phyloP scores from a whole-genome alignment of 345 rosid species.

The Diplotaxis tenuifolia region DNA sequence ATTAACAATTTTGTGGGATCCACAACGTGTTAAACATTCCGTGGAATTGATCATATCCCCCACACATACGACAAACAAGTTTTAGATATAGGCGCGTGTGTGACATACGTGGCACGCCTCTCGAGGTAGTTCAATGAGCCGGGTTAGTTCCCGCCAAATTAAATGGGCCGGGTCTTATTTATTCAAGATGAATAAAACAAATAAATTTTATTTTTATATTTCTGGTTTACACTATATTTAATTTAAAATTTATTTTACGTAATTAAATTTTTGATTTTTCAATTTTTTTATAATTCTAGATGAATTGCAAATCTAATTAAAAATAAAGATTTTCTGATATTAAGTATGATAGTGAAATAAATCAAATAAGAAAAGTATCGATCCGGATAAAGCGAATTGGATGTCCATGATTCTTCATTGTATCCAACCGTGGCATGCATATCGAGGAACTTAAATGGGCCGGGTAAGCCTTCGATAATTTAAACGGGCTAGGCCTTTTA shows the following conservation, averaged over 20 bases:
- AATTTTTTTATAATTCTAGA: too few relatives aligned
- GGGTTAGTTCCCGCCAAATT: not conserved
- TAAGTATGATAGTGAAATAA: too few relatives aligned
- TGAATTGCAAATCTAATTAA: too few relatives aligned
- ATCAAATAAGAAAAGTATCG: too few relatives aligned
- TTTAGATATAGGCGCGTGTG: slow-evolving; percentile 18
- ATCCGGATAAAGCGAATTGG: too few relatives aligned
- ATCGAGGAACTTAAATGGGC: not conserved
- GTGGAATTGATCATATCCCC: not conserved
- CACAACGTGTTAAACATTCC: not conserved
- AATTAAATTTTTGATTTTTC: too few relatives aligned
- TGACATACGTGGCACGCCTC: slow-evolving; percentile 21
- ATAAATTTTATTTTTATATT: too few relatives aligned
- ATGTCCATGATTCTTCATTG: not conserved
- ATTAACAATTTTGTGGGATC: not conserved
- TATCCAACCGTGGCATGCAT: not conserved
- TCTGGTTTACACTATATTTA: too few relatives aligned
- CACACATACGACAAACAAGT: not conserved
- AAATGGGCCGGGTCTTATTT: too few relatives aligned
- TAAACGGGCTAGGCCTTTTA: not conserved
- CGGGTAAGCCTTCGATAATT: not conserved
- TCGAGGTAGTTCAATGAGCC: slow-evolving; percentile 1
- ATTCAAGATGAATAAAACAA: too few relatives aligned
- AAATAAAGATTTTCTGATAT: too few relatives aligned
- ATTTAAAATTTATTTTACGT: too few relatives aligned